These are phyloP conservation scores for Tulasnella sp. DNA, from an alignment of 768 basidiomycete species.

Conservation along the genomic window DNA sequence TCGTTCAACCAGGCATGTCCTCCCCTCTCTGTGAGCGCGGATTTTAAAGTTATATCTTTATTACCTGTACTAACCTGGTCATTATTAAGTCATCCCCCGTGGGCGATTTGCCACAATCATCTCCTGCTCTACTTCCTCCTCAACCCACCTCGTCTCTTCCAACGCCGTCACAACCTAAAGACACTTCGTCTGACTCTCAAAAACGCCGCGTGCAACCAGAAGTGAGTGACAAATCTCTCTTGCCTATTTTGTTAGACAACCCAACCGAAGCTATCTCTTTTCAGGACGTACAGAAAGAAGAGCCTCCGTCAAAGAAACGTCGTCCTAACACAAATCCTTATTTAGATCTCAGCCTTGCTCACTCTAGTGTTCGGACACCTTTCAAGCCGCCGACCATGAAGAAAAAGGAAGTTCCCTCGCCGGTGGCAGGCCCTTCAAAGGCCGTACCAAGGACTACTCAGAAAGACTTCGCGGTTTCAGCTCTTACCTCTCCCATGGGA, in stretches of 20 bases:
- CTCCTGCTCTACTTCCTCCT: not conserved
- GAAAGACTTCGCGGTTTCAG: not conserved
- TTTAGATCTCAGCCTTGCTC: not conserved
- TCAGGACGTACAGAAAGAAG: not conserved
- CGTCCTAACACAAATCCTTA: not conserved
- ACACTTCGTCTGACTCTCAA: not conserved
- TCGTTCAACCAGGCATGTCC: not conserved
- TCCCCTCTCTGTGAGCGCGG: not conserved
- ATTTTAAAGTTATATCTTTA: not conserved
- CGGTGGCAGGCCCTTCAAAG: not conserved
- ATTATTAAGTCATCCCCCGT: not conserved
- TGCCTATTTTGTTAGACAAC: not conserved
- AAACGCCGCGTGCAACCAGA: not conserved
- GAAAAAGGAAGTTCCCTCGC: not conserved
- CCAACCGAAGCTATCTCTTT: not conserved
- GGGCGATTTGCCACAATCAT: not conserved
- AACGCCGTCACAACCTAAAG: not conserved
- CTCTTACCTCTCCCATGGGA: not conserved
- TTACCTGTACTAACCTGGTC: not conserved
- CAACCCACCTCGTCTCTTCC: not conserved
- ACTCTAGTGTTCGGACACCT: not conserved
- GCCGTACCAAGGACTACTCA: not conserved
- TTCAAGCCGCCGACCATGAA: conserved; percentile 2
- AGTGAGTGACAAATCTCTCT: not conserved
- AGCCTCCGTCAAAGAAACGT: not conserved